Evolutionary conservation across 805 yeast species (phyloP).

Genomic region (Barnettozyma populi): DNA sequence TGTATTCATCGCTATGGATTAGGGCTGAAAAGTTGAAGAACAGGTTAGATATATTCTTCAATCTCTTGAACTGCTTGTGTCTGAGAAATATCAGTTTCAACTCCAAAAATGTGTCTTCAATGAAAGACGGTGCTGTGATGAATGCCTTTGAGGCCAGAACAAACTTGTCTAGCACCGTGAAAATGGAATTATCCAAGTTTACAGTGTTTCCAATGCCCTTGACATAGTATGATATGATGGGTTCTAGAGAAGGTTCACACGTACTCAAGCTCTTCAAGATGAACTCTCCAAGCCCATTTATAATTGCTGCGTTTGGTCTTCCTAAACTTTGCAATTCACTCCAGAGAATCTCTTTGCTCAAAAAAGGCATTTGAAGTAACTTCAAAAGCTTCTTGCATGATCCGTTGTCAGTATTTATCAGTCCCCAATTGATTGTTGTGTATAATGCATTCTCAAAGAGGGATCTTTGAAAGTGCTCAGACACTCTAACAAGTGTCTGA

Average conservation of each 20-base stretch:
- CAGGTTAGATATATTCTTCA: conserved; percentile 42
- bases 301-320: conserved; percentile 15
- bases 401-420: conserved; percentile 8
- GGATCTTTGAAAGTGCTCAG: not conserved
- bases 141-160: conserved; percentile 4
- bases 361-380: conserved; percentile 12
- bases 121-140: conserved; percentile 6
- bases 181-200: not conserved
- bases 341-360: conserved; percentile 12
- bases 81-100: conserved; percentile 20
- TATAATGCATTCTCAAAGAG: not conserved
- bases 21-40: conserved; percentile 34
- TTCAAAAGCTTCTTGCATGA: conserved; percentile 8
- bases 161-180: conserved; percentile 10
- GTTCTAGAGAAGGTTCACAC: not conserved
- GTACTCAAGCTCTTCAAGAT: not conserved
- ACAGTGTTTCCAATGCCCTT: not conserved
- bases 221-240: conserved; percentile 8
- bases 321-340: conserved; percentile 11
- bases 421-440: conserved; percentile 15
- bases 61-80: conserved; percentile 31
- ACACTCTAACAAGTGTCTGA: conserved; percentile 5
- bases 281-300: conserved; percentile 11
- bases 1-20: not conserved
- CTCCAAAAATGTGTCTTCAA: conserved; percentile 12